phyloP scores from a whole-genome alignment of 2,329 filamentous ascomycete species.

The Fusarium poae region DNA sequence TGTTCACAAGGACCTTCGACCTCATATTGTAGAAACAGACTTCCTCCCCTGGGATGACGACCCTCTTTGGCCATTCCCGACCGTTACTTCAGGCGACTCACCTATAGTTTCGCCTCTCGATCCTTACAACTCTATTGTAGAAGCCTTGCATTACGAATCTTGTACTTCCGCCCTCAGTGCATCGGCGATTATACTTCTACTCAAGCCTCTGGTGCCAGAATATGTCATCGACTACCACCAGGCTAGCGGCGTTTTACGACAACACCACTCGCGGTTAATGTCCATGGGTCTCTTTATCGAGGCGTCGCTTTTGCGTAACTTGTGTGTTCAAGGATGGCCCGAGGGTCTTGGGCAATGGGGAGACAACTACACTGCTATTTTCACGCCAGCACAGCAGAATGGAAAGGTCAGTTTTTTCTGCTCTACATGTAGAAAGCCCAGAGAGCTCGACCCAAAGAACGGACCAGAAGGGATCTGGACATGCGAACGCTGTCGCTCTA shows the following conservation, averaged over 20 bases:
- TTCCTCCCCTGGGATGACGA: constrained; percentile 71
- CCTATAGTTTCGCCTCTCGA: constrained; percentile 60
- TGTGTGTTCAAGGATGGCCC: constrained; percentile 71
- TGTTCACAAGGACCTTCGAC: constrained; percentile 56
- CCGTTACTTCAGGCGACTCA: constrained; percentile 22
- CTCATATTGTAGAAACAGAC: constrained; percentile 67
- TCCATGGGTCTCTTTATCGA: constrained; percentile 71
- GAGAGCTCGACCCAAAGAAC: constrained; percentile 63
- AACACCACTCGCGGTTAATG: constrained; percentile 72
- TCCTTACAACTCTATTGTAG: constrained; percentile 66
- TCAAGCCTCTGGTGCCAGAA: constrained; percentile 68
- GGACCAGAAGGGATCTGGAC: constrained; percentile 65
- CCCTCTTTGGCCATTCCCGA: constrained; percentile 66
- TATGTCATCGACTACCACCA: constrained; percentile 68
- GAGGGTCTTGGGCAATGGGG: constrained; percentile 65
- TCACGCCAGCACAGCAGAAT: constrained; percentile 66
- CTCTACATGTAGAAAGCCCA: constrained; percentile 67
- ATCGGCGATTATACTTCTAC: constrained; percentile 70
- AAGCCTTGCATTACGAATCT: constrained; percentile 68
- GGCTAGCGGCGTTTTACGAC: constrained; percentile 67
- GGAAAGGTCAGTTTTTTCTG: constrained; percentile 68
- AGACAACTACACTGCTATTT: constrained; percentile 67
- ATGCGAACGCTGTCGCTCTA: constrained; percentile 67
- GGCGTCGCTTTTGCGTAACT: constrained; percentile 71
- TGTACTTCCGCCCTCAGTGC: constrained; percentile 69